Evolutionary conservation across 2,329 filamentous ascomycete genomes (phyloP), one percentile per base, ranked within the genome.

Genomic region (Colletotrichum cuscutae): DNA sequence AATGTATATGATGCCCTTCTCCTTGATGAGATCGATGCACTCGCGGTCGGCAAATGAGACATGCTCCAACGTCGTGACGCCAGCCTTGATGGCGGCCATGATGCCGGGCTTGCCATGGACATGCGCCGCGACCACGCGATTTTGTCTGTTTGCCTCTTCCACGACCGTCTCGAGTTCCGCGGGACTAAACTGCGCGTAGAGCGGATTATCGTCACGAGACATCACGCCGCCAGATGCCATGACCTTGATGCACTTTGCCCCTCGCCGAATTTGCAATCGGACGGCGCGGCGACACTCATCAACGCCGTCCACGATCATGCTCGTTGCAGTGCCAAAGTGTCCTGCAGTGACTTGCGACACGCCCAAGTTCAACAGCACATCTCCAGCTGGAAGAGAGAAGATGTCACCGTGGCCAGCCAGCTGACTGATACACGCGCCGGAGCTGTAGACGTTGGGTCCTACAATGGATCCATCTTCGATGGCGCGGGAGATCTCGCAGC

Each of bases 241-340:
- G n/a, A 86, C 78, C 74, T 88, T 88, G 80, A 88, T 88, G 61
- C 85, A 81, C 54, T 81, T 82, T 2, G 86, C 86, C 4, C 86
- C 86, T 2, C 84, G 80, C 1, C 86, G 82, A 19, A 88, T 79
- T 72, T 84, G 80, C 32, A 81, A 75, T 1, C 86, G 80, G 0
- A 87, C 85, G 3, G 81, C 82, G 52, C 80, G 80, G 13, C 82
- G 77, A 70, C 86, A 87, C 59, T 86, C 86, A 3, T 83, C 81
- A 1, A 85, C 81, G 0, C 87, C 86, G 71, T 88, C 86, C 19
- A 83, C 84, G 1, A 87, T 77, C 19, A 78, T 77, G 8, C 76
- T 74, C 2, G 81, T 63, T 79, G 53, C 73, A 4, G 76, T 72
- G 4, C 78, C 78, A 9, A 79, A 81, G 46, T 83, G 80, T 0